Evolutionary conservation across 1,284 basidiomycete genomes (phyloP), one percentile per base, ranked within the genome.

Genomic region (Papiliotrema laurentii): DNA sequence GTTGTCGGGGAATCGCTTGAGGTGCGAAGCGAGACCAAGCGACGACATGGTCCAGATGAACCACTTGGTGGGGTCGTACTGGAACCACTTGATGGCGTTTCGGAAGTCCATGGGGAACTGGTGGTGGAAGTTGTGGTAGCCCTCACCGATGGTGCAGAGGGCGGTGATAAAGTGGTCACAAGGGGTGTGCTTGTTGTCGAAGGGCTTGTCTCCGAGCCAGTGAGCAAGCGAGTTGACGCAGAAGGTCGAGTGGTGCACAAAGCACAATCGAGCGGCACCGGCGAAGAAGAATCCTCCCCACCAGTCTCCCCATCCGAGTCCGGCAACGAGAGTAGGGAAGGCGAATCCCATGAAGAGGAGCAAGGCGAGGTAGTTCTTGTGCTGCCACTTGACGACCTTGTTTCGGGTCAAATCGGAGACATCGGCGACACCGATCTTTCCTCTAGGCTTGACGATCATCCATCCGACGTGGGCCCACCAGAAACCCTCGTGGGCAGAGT

Each of bases 231-330:
- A 93, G 77, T 93, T 94, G 69, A 96, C 89, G 69, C 89, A 93
- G 79, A 93, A 94, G 0, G 89, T 94, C 3, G 89, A 92, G 85
- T 94, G 91, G 72, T 94, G 90, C 43, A 94, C 90, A 64, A 93
- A 90, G 62, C 80, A 78, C 39, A 93, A 77, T 57, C 90, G 80
- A 42, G 87, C 78, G 26, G 90, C 80, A 63, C 83, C 89, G n/a
- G 89, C 90, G 67, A 85, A 94, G 58, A 91, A 79, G 69, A 83
- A 89, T 9, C 91, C 90, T 61, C 90, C 90, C 53, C 76, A 70
- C 73, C 82, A 87, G 70, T 96, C 91, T 43, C 83, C 83, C 91
- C 91, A 94, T 19, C 80, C 74, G 16, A 89, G 72, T 58, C 87
- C 88, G 26, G 89, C 83, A 52, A 93, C 80, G 25, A 84, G 18